Conservation (phyloP, 345 rosid species). For the Toxicodendron radicans region DNA sequence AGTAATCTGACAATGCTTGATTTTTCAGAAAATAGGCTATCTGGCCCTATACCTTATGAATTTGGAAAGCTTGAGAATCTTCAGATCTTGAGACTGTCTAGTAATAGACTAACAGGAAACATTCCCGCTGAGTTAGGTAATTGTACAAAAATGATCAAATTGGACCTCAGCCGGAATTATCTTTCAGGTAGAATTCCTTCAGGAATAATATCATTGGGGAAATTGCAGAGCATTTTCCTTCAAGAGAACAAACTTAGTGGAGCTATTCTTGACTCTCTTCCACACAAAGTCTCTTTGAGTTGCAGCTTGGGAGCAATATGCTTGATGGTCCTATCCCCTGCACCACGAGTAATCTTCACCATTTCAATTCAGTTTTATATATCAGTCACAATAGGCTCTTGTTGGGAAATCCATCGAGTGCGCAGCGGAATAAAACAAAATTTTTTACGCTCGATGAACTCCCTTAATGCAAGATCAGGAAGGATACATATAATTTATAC, state of each 20-base stretch:
- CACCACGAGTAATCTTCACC: conserved; percentile 33
- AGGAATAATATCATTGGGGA: conserved; percentile 25
- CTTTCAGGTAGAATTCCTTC: conserved; percentile 38
- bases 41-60: conserved; percentile 39
- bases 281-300: conserved; percentile 27
- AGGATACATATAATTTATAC: no score
- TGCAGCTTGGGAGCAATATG: conserved; percentile 40
- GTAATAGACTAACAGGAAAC: conserved; percentile 33
- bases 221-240: conserved; percentile 34
- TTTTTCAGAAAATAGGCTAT: conserved; percentile 35
- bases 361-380: conserved; percentile 39
- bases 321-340: conserved; percentile 41
- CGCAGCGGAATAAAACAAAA: no score
- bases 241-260: conserved; percentile 37
- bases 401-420: no score
- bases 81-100: conserved; percentile 26
- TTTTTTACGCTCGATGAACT: no score
- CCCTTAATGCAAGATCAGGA: no score
- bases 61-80: conserved; percentile 36
- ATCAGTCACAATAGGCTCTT: conserved; percentile 38
- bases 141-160: conserved; percentile 33
- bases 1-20: conserved; percentile 40
- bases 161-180: conserved; percentile 35
- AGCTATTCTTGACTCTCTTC: conserved; percentile 35
- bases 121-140: conserved; percentile 33